Evolutionary conservation across 352 stramenopile genomes (phyloP).

Genomic region (Phytophthora lateralis): DNA sequence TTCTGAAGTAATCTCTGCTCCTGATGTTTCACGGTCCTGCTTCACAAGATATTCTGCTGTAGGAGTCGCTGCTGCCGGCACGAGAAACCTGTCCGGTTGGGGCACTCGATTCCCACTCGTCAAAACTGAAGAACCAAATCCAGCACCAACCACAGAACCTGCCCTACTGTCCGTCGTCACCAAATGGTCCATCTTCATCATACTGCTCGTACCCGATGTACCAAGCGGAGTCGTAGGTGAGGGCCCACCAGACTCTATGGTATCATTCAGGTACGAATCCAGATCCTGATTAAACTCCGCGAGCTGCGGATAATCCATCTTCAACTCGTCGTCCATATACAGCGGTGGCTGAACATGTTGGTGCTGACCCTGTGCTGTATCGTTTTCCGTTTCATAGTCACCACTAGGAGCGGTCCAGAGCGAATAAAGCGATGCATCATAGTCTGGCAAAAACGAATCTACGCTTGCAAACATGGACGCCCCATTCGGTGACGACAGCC

Average conservation of each 20-base stretch:
- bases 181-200: slow-evolving; percentile 45
- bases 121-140: neutral
- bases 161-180: slow-evolving; percentile 23
- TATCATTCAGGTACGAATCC: slow-evolving; percentile 68
- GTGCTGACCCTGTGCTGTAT: slow-evolving; percentile 25
- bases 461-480: slow-evolving; percentile 55
- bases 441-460: slow-evolving; percentile 68
- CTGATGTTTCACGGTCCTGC: slow-evolving; percentile 27
- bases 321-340: slow-evolving; percentile 73
- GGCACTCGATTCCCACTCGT: slow-evolving; percentile 30
- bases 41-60: slow-evolving; percentile 42
- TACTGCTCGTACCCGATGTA: slow-evolving; percentile 18
- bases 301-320: slow-evolving; percentile 75
- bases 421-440: slow-evolving; percentile 72
- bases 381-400: slow-evolving; percentile 55
- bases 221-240: slow-evolving; percentile 55
- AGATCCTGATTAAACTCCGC: slow-evolving; percentile 79
- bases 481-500: slow-evolving; percentile 43
- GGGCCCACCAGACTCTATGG: slow-evolving; percentile 53
- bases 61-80: slow-evolving; percentile 10
- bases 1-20: slow-evolving; percentile 7
- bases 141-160: neutral
- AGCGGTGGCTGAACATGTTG: slow-evolving; percentile 32
- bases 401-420: slow-evolving; percentile 62
- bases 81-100: slow-evolving; percentile 50